Base-by-base conservation (phyloP, 768 basidiomycete genomes). In the Crassisporium funariophilum region DNA sequence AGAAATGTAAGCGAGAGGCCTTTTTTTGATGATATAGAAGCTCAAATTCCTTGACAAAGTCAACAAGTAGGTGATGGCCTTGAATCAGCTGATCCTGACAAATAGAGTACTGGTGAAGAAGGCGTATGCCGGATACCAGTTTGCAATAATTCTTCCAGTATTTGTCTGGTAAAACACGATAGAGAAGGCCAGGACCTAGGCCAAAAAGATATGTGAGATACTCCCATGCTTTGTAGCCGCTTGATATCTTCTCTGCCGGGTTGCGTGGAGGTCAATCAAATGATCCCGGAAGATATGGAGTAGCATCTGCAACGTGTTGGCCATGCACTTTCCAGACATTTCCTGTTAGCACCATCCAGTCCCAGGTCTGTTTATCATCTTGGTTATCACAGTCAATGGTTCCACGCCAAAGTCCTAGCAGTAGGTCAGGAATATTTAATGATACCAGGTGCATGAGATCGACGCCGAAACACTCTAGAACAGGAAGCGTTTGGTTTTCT, bases 371-470 rank as follows among this genome's bases (percentile, higher is more conserved):
- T 20, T 39, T 27, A 5, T 22, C n/a, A 47, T 53, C 45, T 12
- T 20, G n/a, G 0, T 47, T 37, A 36, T 73, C 71, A n/a, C 41
- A 55, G n/a, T 61, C 49, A 10, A 63, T 35, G 10, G 49, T 59
- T 40, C 59, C 60, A 54, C 64, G 46, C 73, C 69, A 49, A 49
- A 68, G n/a, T 31, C 41, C 4, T 44, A 76, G 2, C 37, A 75
- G 24, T 7, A 75, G 60, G 25, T 73, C 70, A 12, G 69, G 67
- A 44, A 75, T 64, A 16, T 60, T 62, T 41, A 70, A 49, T 11
- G 50, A 49, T 12, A 59, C 11, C 1, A 70, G 59, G 46, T 75
- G 70, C 72, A 77, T 77, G 0, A 66, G n/a, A 46, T 77, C 72
- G 1, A 62, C 53, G 0, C 58, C 49, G 47, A 73, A 74, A 23